phyloP scores from a whole-genome alignment of 352 stramenopile species.

The Phytophthora kernoviae region DNA sequence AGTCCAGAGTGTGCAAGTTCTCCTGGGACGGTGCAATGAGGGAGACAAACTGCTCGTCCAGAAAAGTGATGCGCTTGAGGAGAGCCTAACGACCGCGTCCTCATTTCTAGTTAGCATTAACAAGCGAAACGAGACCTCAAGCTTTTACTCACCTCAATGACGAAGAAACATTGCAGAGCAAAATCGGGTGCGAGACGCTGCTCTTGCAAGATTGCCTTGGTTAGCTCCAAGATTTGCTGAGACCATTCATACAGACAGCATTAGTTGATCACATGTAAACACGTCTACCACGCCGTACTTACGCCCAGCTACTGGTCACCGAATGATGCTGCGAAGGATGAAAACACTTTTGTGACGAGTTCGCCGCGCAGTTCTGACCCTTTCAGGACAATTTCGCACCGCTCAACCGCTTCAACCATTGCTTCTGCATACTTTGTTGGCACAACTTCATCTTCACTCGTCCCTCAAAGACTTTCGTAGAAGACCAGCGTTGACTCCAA shows the following conservation, averaged over 20 bases:
- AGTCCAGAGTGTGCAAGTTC: constrained; percentile 63
- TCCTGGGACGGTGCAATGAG: constrained; percentile 42
- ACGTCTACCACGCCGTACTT: constrained; percentile 10
- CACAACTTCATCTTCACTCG: constrained; percentile 52
- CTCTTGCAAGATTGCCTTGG: constrained; percentile 74
- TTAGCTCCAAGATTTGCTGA: constrained; percentile 64
- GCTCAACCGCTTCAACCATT: constrained; percentile 49
- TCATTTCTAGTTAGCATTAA: not conserved
- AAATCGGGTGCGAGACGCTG: constrained; percentile 60
- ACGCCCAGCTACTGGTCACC: constrained; percentile 73
- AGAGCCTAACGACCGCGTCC: constrained; percentile 35
- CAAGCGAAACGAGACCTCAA: constrained; percentile 1
- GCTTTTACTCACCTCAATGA: constrained; percentile 53
- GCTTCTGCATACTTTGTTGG: constrained; percentile 38
- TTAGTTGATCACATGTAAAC: too few relatives aligned
- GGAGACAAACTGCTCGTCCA: constrained; percentile 66
- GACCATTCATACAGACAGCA: not conserved
- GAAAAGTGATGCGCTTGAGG: constrained; percentile 60
- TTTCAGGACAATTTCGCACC: constrained; percentile 74
- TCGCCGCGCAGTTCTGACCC: constrained; percentile 69
- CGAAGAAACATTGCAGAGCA: constrained; percentile 65
- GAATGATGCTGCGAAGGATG: constrained; percentile 58
- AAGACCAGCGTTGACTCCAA: constrained; percentile 47
- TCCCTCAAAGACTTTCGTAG: constrained; percentile 55
- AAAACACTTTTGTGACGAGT: constrained; percentile 72